These are phyloP conservation scores for Acer yangbiense DNA, from an alignment of 345 rosid species.

Conservation along the genomic window DNA sequence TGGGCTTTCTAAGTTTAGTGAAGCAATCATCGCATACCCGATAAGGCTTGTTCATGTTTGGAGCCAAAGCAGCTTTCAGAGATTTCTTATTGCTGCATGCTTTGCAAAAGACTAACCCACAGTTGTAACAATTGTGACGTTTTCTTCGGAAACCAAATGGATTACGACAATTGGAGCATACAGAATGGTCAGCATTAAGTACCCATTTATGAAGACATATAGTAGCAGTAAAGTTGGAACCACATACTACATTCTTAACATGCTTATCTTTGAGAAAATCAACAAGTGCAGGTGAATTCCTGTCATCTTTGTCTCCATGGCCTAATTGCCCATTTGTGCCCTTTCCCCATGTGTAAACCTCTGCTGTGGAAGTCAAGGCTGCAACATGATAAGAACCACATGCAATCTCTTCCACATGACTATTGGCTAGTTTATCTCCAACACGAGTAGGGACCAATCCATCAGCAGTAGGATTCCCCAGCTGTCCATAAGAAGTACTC, in stretches of 20 bases:
- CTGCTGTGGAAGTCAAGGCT: constrained; percentile 60
- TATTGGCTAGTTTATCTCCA: constrained; percentile 52
- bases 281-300: constrained; percentile 57
- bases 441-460: constrained; percentile 62
- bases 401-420: constrained; percentile 64
- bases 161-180: constrained; percentile 82
- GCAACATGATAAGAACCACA: constrained; percentile 89
- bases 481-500: constrained; percentile 67
- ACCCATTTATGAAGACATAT: constrained; percentile 76
- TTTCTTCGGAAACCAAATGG: constrained; percentile 85
- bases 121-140: constrained; percentile 94
- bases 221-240: constrained; percentile 76
- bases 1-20: constrained; percentile 54
- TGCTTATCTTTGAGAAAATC: constrained; percentile 70
- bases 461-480: constrained; percentile 61
- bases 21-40: constrained; percentile 90
- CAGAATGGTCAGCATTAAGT: constrained; percentile 63
- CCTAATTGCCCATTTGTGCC: constrained; percentile 85
- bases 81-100: constrained; percentile 77
- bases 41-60: constrained; percentile 75
- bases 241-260: constrained; percentile 71
- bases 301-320: constrained; percentile 68
- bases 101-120: constrained; percentile 89
- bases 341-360: constrained; percentile 88
- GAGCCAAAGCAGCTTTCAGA: constrained; percentile 83